Evolutionary conservation across 1,139 yeast species (phyloP).

Genomic region (Blastobotrys indianensis): DNA sequence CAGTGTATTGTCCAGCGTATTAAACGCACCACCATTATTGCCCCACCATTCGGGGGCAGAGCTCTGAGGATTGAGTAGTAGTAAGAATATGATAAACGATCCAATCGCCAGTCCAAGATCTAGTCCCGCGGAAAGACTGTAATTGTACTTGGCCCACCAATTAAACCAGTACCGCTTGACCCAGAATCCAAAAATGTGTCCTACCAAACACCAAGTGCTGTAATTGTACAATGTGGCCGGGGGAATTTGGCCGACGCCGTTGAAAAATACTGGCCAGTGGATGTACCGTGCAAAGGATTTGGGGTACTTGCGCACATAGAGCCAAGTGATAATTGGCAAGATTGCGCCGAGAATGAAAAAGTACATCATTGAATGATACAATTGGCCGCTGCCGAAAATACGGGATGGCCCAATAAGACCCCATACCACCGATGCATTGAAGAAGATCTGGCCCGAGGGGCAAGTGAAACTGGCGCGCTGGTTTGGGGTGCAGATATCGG

Average conservation of each 20-base stretch:
- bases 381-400: constrained; percentile 37
- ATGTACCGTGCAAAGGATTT: constrained; percentile 39
- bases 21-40: constrained; percentile 21
- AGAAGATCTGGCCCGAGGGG: constrained; percentile 45
- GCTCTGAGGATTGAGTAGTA: constrained; percentile 36
- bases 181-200: constrained; percentile 48
- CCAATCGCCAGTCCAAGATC: constrained; percentile 53
- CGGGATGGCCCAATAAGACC: constrained; percentile 58
- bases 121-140: constrained; percentile 52
- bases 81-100: constrained; percentile 44
- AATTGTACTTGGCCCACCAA: constrained; percentile 66
- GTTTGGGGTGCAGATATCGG: constrained; percentile 42
- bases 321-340: constrained; percentile 42
- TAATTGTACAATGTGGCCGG: constrained; percentile 52
- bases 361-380: constrained; percentile 39
- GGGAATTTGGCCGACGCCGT: constrained; percentile 46
- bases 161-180: constrained; percentile 46
- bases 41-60: constrained; percentile 57
- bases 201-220: constrained; percentile 44
- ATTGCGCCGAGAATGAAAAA: constrained; percentile 45
- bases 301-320: constrained; percentile 46
- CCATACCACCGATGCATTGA: constrained; percentile 57
- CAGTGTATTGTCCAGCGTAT: constrained; percentile 23
- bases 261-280: constrained; percentile 49
- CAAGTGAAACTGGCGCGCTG: constrained; percentile 46